A percentile compares a stretch with the other conserved stretches of the same genome.
These are phyloP conservation scores for Pezicula carpinea DNA, from an alignment of 2,329 filamentous ascomycete species.

Conservation along the genomic window DNA sequence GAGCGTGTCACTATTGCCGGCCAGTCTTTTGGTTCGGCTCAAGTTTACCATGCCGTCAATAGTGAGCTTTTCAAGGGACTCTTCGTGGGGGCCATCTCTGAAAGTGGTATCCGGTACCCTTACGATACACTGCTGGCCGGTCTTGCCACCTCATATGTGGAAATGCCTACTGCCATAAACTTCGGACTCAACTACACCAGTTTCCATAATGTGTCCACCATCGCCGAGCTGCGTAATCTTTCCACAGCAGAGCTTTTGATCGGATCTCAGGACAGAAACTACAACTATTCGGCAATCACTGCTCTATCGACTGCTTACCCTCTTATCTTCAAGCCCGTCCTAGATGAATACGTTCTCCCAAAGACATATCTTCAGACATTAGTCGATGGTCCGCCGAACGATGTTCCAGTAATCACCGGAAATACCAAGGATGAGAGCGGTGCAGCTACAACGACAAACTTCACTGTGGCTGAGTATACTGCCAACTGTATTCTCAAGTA, in stretches of 20 bases:
- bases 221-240: conserved; percentile 10
- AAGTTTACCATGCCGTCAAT: conserved; percentile 18
- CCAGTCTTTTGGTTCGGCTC: conserved; percentile 34
- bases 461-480: neutral
- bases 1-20: conserved; percentile 54
- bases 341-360: neutral
- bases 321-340: neutral
- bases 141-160: conserved; percentile 21
- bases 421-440: neutral
- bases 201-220: conserved; percentile 8
- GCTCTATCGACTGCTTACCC: neutral
- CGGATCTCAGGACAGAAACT: neutral
- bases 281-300: neutral
- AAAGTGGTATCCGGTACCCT: conserved; percentile 25
- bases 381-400: neutral
- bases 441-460: neutral
- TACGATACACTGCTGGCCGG: conserved; percentile 24
- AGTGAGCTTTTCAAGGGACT: conserved; percentile 16
- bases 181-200: conserved; percentile 6
- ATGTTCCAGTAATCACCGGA: neutral
- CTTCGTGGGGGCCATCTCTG: conserved; percentile 24
- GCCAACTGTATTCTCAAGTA: neutral
- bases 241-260: conserved; percentile 2
- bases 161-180: conserved; percentile 14
- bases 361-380: neutral